Percentiles rank a stretch among this genome's conserved stretches.
Conservation (phyloP, 176 grass and related monocot genomes). For the Phragmites australis region DNA sequence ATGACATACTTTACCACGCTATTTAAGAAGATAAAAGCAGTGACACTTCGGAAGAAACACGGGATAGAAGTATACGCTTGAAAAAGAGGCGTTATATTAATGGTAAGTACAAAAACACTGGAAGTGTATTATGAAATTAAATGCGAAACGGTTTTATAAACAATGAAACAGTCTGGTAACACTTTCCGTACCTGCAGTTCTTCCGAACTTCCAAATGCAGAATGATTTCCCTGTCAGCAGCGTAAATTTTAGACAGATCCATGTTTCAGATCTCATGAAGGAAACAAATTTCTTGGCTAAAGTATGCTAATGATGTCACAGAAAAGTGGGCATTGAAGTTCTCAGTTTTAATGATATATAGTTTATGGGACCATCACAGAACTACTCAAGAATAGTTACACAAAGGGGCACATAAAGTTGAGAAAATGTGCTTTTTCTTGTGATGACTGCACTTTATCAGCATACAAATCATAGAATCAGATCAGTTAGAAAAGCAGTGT, state of each 20-base stretch:
- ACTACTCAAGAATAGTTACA: constrained; percentile 38
- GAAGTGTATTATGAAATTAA: not conserved
- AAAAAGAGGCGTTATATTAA: not conserved
- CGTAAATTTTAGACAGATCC: constrained; percentile 18
- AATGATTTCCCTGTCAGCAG: constrained; percentile 30
- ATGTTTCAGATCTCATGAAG: constrained; percentile 17
- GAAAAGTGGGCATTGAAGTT: constrained; percentile 24
- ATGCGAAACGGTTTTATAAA: not conserved
- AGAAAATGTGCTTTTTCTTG: constrained; percentile 35
- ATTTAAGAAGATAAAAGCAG: constrained; percentile 10
- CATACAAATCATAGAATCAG: constrained; percentile 30
- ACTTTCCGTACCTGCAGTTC: constrained; percentile 7
- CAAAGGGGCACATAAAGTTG: constrained; percentile 29
- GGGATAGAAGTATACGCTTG: constrained; percentile 5
- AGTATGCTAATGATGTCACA: constrained; percentile 37
- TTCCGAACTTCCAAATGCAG: constrained; percentile 15
- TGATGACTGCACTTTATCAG: constrained; percentile 34
- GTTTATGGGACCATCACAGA: constrained; percentile 30
- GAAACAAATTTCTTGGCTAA: constrained; percentile 33
- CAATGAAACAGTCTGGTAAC: not conserved
- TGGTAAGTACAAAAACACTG: not conserved
- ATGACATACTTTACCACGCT: not conserved
- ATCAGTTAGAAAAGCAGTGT: constrained; percentile 34
- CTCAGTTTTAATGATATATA: constrained; percentile 16
- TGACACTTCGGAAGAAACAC: not conserved